These are phyloP conservation scores for Austroboletus niveus DNA, from an alignment of 1,284 basidiomycete species.

Conservation along the genomic window DNA sequence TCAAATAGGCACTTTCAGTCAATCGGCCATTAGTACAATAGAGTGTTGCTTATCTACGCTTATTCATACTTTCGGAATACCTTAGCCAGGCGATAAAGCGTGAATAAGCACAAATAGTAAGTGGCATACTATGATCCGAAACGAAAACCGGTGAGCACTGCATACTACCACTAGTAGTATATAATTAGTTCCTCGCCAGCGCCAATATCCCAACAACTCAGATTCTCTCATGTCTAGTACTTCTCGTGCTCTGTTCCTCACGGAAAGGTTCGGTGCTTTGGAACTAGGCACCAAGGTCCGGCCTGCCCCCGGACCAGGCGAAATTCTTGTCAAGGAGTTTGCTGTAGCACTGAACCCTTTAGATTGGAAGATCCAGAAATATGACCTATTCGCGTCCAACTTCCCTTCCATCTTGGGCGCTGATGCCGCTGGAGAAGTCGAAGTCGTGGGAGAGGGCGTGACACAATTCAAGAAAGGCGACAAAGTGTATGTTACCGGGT, in stretches of 20 bases:
- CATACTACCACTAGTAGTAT: too few species aligned
- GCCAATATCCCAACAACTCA: neutral
- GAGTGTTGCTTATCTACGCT: too few species aligned
- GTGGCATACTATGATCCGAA: too few species aligned
- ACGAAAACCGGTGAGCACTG: too few species aligned
- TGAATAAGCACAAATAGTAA: too few species aligned
- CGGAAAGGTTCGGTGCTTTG: constrained; percentile 23
- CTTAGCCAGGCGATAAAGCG: too few species aligned
- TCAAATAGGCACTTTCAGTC: too few species aligned
- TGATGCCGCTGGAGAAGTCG: constrained; percentile 49
- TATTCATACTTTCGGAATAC: too few species aligned
- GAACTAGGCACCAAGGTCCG: constrained; percentile 10
- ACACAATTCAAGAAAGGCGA: constrained; percentile 44
- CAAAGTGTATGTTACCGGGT: constrained; percentile 37
- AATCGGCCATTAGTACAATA: too few species aligned
- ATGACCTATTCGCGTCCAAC: constrained; percentile 20
- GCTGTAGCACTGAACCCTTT: constrained; percentile 23
- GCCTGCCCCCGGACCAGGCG: constrained; percentile 20
- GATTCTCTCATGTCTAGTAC: constrained; percentile 9
- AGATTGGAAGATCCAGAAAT: constrained; percentile 39
- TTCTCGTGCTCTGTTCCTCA: constrained; percentile 22
- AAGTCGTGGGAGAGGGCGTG: constrained; percentile 44
- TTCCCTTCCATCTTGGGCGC: constrained; percentile 43
- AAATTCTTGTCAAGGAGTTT: constrained; percentile 28
- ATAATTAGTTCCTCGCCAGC: too few species aligned